Percentiles rank a stretch among this genome's conserved stretches.
These are phyloP conservation scores for Aspergillus sp. DNA, from an alignment of 2,329 filamentous ascomycete genomes.

Conservation along the genomic window DNA sequence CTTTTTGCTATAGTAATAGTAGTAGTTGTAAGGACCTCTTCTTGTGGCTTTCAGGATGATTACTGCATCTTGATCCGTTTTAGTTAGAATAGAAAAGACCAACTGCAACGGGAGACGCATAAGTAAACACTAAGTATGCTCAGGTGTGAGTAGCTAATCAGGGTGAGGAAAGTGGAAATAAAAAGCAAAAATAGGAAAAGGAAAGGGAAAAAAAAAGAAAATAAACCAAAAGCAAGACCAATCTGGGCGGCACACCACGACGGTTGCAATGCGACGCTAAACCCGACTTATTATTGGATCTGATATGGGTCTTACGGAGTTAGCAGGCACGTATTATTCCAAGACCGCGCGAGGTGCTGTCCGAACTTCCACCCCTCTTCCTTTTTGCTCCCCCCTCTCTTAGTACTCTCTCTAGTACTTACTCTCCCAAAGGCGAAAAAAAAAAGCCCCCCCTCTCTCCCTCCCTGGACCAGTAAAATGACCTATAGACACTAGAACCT, in stretches of 20 bases:
- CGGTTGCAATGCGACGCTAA: constrained; percentile 36
- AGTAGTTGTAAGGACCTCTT: background rate
- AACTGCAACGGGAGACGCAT: background rate
- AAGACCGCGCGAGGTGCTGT: constrained; percentile 16
- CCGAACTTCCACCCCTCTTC: constrained; percentile 17
- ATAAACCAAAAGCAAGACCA: constrained; percentile 7
- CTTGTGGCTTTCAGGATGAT: background rate
- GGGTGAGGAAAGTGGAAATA: constrained; percentile 3
- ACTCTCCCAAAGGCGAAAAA: no score
- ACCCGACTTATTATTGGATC: constrained; percentile 37
- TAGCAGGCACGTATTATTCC: constrained; percentile 17
- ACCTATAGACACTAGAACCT: constrained; percentile 9
- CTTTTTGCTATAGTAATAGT: background rate
- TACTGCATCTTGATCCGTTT: background rate
- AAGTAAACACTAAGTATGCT: background rate
- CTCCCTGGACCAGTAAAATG: constrained; percentile 12
- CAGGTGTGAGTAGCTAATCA: background rate
- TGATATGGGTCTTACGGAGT: constrained; percentile 35
- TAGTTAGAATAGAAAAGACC: background rate
- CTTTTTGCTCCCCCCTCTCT: constrained; percentile 7
- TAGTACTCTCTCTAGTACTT: no score
- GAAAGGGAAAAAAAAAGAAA: constrained; percentile 7
- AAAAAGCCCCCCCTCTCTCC: constrained; percentile 3
- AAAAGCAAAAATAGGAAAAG: constrained; percentile 4
- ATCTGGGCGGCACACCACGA: constrained; percentile 23